Base-by-base conservation (phyloP, 2,329 filamentous ascomycete genomes). In the Fusarium odoratissimum region DNA sequence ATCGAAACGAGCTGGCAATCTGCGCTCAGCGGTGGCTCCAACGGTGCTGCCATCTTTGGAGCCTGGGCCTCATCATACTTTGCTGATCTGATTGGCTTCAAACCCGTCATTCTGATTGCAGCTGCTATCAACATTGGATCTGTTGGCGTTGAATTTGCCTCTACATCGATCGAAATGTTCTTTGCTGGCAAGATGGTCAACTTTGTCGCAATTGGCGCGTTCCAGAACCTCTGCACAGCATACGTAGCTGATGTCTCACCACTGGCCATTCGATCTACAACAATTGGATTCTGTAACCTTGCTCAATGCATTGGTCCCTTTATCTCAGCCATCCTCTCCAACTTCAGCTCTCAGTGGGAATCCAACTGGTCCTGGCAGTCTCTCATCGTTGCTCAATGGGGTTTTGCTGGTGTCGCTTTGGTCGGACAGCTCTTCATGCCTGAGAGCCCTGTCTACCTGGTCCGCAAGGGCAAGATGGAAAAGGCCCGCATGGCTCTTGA, bases 361-460 rank as follows among this genome's bases (percentile, higher is more conserved):
- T 80, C 69, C 19, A 76, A 81, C 25, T 85, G 83, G 84, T 81
- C 84, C 3, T 85, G 84, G 75, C 80, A 83, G 30, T 77, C 82
- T 3, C 72, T 84, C 0, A 83, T 85, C 44, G 79, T 76, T 21
- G 80, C 82, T 0, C 83, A 85, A 30, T 85, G 82, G 73, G 83
- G 82, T 0, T 82, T 84, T 37, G 81, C 82, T 8, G 79, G 61
- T 12, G 74, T 83, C 9, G 80, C 80, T 6, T 41, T 80, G 1
- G 51, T 77, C 11, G 76, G 77, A 1, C 77, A 79, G 7, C 16
- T 85, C 37, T 44, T 85, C 48, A 81, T 89, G 38, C 87, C 87
- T 0, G 87, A 89, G 68, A 86, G 83, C 17, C 87, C 87, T 0
- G 80, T 85, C 0, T 88, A 83, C 66, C 77, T 88, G 4, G 77